Percentiles rank a stretch among this genome's conserved stretches.
phyloP scores from a whole-genome alignment of 1,139 yeast genomes.

The Geotrichum restrictum region DNA sequence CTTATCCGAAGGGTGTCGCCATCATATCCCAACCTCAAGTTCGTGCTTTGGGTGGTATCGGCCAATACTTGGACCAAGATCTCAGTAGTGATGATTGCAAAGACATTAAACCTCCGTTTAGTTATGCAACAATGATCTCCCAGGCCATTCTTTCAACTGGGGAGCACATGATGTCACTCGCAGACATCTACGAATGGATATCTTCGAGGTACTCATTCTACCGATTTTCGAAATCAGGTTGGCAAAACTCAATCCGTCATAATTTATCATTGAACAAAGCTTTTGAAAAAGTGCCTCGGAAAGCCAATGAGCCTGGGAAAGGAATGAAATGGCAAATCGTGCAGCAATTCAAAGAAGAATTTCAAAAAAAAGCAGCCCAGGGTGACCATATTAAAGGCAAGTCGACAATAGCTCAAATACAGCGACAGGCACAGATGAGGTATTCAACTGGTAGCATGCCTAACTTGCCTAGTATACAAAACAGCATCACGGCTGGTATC shows the following conservation, averaged over 20 bases:
- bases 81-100: conserved; percentile 84
- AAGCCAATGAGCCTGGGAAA: conserved; percentile 95
- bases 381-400: conserved; percentile 48
- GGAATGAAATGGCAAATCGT: conserved; percentile 99
- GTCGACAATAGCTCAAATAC: conserved; percentile 15
- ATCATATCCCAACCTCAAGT: conserved; percentile 41
- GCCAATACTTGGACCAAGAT: conserved; percentile 47
- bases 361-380: conserved; percentile 68
- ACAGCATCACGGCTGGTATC: not conserved
- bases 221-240: conserved; percentile 88
- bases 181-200: conserved; percentile 92
- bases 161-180: conserved; percentile 82
- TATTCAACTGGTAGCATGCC: not conserved
- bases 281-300: conserved; percentile 90
- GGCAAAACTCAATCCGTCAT: conserved; percentile 87
- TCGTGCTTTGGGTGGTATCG: conserved; percentile 30
- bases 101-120: conserved; percentile 93
- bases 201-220: conserved; percentile 84
- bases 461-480: too few species aligned
- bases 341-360: conserved; percentile 78
- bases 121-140: conserved; percentile 97
- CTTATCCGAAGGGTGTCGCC: conserved; percentile 42
- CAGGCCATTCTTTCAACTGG: conserved; percentile 88
- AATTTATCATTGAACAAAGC: conserved; percentile 78
- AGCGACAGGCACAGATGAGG: conserved; percentile 3